Percentiles rank a stretch among this genome's conserved stretches.
Evolutionary conservation across 2,329 filamentous ascomycete genomes (phyloP).

Genomic region (Ilyonectria robusta): DNA sequence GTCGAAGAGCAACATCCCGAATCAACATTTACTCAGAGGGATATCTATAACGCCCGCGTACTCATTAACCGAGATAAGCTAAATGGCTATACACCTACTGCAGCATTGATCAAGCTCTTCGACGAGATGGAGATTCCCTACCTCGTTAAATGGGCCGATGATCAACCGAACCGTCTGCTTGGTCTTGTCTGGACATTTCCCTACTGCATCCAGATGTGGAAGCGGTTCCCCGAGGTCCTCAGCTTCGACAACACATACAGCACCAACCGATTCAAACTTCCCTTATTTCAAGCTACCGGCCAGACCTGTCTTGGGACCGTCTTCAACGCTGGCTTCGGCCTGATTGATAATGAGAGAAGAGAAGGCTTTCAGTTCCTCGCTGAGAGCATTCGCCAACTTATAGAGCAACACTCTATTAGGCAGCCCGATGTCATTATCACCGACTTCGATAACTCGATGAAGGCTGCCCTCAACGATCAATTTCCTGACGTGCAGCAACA

Average conservation of each 20-base stretch:
- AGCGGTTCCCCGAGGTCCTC: neutral
- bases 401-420: constrained; percentile 16
- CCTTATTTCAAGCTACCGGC: constrained; percentile 13
- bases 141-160: constrained; percentile 32
- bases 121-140: constrained; percentile 35
- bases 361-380: constrained; percentile 28
- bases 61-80: constrained; percentile 35
- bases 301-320: constrained; percentile 21
- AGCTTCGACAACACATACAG: constrained; percentile 35
- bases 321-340: constrained; percentile 29
- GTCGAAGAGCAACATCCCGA: constrained; percentile 30
- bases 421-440: constrained; percentile 15
- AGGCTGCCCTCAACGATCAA: neutral
- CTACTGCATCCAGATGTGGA: constrained; percentile 33
- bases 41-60: constrained; percentile 35
- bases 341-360: constrained; percentile 31
- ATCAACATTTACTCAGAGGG: constrained; percentile 21
- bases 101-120: constrained; percentile 37
- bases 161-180: constrained; percentile 31
- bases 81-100: constrained; percentile 25
- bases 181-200: constrained; percentile 33
- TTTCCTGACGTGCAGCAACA: constrained; percentile 19
- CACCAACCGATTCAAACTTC: constrained; percentile 33
- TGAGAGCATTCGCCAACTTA: constrained; percentile 16
- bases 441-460: constrained; percentile 23